Evolutionary conservation across 352 stramenopile genomes (phyloP), one percentile per base, ranked within the genome.

Genomic region (Globisporangium heterothallicum): DNA sequence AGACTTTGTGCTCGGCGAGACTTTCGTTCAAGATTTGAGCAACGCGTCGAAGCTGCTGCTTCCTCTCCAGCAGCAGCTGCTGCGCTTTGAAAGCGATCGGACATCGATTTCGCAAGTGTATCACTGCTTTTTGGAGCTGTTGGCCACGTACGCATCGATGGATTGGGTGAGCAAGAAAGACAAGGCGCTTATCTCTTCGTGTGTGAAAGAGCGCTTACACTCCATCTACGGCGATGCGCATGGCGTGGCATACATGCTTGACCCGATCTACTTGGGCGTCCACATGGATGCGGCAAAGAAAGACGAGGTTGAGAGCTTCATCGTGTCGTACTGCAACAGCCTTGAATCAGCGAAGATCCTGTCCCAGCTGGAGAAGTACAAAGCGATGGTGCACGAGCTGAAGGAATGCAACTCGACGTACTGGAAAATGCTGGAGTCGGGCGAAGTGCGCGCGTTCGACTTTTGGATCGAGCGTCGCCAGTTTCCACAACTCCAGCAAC

Each of bases 121-220:
- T 24, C 63, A 69, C 22, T 67, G 45, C 32, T 86, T 80, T 25
- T 8, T 78, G 26, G 66, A 82, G 12, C 58, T 88, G 6, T 27
- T 83, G 24, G 60, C 61, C 8, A 61, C 66, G 30, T 85, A 76
- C 49, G 61, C 67, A 25, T 65, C 68, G 13, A 85, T 86, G 60
- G 74, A 86, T 42, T 69, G 68, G 54, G 56, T 86, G 29, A 85
- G 63, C 49, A 84, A 84, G 66, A 88, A 88, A 48, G 72, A 88
- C 56, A 88, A 86, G 55, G 74, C 78, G 16, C 58, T 88, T 13
- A 77, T 88, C 43, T 64, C 66, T 30, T 84, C 78, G 24, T 86
- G 70, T 42, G 61, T 88, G 18, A 72, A 68, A 18, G 78, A 88
- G 36, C 70, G 78, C 1, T 72, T 88, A n/a, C 64, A 78, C 38